A percentile compares a stretch with the other conserved stretches of the same genome.
Conservation (phyloP, 2,329 filamentous ascomycete species). For the Paraconiothyrium brasiliense region DNA sequence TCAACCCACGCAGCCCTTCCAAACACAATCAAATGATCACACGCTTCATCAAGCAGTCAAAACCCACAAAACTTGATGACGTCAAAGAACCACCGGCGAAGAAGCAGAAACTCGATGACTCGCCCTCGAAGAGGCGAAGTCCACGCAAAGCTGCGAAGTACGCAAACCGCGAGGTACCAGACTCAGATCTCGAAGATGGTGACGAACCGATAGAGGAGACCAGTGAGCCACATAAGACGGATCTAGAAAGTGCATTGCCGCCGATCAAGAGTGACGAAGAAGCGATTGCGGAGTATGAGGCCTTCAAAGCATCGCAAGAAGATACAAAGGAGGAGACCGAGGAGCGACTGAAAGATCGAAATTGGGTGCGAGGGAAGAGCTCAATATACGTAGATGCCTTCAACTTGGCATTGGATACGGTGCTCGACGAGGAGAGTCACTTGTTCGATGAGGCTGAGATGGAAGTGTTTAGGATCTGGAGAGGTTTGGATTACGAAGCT, state of each 20-base stretch:
- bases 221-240: slow-evolving; percentile 61
- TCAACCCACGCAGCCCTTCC: slow-evolving; percentile 53
- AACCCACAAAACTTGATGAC: slow-evolving; percentile 56
- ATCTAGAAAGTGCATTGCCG: slow-evolving; percentile 77
- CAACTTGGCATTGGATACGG: slow-evolving; percentile 88
- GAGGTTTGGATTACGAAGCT: slow-evolving; percentile 77
- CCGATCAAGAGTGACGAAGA: slow-evolving; percentile 70
- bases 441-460: slow-evolving; percentile 84
- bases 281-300: slow-evolving; percentile 83
- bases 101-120: slow-evolving; percentile 49
- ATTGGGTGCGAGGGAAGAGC: slow-evolving; percentile 79
- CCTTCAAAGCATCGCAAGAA: slow-evolving; percentile 66
- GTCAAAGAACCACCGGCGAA: slow-evolving; percentile 54
- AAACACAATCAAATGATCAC: slow-evolving; percentile 60
- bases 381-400: slow-evolving; percentile 98
- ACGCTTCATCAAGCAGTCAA: slow-evolving; percentile 54
- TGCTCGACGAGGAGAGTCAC: slow-evolving; percentile 87
- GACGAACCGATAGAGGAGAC: slow-evolving; percentile 41
- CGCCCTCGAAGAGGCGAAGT: slow-evolving; percentile 31
- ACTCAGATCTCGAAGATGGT: slow-evolving; percentile 53
- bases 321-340: slow-evolving; percentile 52
- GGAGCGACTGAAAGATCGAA: slow-evolving; percentile 64
- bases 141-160: slow-evolving; percentile 30
- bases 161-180: slow-evolving; percentile 45
- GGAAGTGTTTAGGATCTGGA: slow-evolving; percentile 81